A percentile compares a stretch with the other conserved stretches of the same genome.
Evolutionary conservation across 306 rosid species (phyloP).

Genomic region (Dryas drummondii): DNA sequence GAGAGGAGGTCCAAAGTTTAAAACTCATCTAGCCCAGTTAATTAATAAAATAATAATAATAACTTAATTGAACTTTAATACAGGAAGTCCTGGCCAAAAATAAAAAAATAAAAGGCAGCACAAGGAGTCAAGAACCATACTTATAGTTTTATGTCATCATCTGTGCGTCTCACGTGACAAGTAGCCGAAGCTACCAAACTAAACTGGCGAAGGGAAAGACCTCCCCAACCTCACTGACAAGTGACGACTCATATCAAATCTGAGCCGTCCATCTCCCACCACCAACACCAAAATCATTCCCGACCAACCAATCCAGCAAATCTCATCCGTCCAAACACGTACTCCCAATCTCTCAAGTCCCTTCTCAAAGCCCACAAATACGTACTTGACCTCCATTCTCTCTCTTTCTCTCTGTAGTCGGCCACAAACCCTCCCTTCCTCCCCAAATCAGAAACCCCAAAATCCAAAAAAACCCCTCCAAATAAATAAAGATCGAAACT

Average conservation of each 20-base stretch:
- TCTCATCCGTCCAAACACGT: constrained; percentile 39
- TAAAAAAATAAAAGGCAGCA: no score
- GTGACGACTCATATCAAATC: constrained; percentile 13
- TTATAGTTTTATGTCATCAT: no score
- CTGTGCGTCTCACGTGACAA: constrained; percentile 21
- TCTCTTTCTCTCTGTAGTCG: constrained; percentile 32
- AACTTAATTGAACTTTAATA: no score
- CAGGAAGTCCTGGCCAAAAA: no score
- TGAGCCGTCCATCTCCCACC: constrained; percentile 6
- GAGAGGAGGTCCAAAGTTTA: no score
- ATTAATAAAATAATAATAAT: no score
- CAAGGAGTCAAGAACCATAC: no score
- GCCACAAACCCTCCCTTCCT: constrained; percentile 44
- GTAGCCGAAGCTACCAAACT: not conserved
- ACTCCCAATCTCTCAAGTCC: constrained; percentile 15
- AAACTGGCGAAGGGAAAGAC: not conserved
- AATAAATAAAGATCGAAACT: not conserved
- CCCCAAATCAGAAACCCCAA: constrained; percentile 9
- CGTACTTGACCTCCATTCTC: constrained; percentile 16
- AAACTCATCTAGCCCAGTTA: no score
- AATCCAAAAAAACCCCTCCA: constrained; percentile 7
- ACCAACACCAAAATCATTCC: not conserved
- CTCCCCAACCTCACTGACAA: not conserved
- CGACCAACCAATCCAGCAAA: constrained; percentile 6
- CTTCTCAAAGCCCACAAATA: constrained; percentile 8